Base-by-base conservation (phyloP, 2,329 filamentous ascomycete genomes). In the Teratosphaeria epicoccoides region DNA sequence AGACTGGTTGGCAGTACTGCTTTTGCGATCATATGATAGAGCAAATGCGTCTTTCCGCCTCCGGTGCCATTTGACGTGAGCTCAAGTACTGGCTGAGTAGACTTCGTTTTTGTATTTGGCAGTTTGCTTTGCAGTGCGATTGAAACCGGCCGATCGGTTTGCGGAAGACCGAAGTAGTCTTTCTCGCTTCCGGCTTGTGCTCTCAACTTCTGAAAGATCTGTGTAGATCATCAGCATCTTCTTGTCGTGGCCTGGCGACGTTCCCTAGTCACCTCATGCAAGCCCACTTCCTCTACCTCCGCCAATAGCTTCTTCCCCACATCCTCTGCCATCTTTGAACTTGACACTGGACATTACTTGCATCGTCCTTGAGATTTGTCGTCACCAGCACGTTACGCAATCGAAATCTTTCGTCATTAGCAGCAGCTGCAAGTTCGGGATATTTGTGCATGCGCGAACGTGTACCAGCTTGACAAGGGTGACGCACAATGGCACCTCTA, bases 11-110 rank as follows among this genome's bases (percentile, higher is more conserved):
- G 79, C 0, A 84, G 69, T 7, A 81, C 68, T 28, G 76, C 72
- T 9, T 72, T 60, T 2, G 75, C 72, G 24, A 72, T 71, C 40
- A 83, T 65, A 53, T 78, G 73, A 65, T 83, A 81, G 29, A 84
- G 67, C 0, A 84, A 62, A 29, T 79, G 75, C 1, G 80, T 78
- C 65, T 82, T 83, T 9, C 81, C 81, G 10, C 73, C 68, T 24
- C 72, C 73, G 3, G 78, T 68, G 11, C 68, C 68, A 29, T 70
- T 66, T 48, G 78, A 79, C 20, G 75, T 71, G 45, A 84, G 68
- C 61, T 83, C 79, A 48, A 83, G 57, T 4, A 77, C 68, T 0
- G 74, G 70, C 9, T 62, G 60, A 20, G 58, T 49, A 17, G 57
- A 43, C 40, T 29, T 49, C 26, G 40, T 25, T 40, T 56, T 59